phyloP scores from a whole-genome alignment of 352 stramenopile species.

The Pythium utonaiense region DNA sequence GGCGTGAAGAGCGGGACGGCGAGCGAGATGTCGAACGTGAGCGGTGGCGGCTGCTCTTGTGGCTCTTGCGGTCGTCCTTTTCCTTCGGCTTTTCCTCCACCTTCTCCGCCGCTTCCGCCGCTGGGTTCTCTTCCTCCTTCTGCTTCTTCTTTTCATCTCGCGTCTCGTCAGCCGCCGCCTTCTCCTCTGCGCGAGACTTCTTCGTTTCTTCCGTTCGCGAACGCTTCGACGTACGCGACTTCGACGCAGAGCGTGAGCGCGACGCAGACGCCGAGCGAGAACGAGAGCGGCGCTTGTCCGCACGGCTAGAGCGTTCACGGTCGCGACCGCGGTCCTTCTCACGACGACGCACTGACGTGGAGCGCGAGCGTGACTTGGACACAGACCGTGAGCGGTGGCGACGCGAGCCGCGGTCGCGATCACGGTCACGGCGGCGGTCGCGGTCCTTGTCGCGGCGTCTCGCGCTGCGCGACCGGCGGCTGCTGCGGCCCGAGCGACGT shows the following conservation, averaged over 20 bases:
- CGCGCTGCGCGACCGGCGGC: constrained; percentile 26
- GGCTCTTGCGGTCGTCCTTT: constrained; percentile 22
- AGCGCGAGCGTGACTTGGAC: constrained; percentile 27
- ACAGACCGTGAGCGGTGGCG: constrained; percentile 31
- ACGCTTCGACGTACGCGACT: constrained; percentile 28
- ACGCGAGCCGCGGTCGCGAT: constrained; percentile 28
- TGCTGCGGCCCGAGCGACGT: constrained; percentile 11
- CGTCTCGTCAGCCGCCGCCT: constrained; percentile 18
- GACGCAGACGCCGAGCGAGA: constrained; percentile 19
- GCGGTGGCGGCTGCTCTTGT: constrained; percentile 47
- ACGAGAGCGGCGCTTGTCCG: constrained; percentile 19
- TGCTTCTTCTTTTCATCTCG: constrained; percentile 13
- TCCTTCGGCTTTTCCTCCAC: constrained; percentile 7
- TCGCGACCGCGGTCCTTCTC: constrained; percentile 17
- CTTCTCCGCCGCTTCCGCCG: constrained; percentile 10
- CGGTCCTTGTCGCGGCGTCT: constrained; percentile 20
- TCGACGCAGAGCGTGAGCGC: constrained; percentile 28
- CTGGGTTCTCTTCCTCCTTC: constrained; percentile 12
- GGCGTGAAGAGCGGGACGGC: constrained; percentile 16
- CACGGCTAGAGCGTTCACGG: constrained; percentile 10
- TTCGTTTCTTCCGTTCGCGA: constrained; percentile 21
- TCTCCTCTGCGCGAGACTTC: constrained; percentile 2
- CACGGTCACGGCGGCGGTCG: constrained; percentile 26
- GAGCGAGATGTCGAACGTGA: constrained; percentile 58
- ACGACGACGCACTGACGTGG: constrained; percentile 21